Conservation (phyloP, 257 asterid species). For the Penstemon eatonii region DNA sequence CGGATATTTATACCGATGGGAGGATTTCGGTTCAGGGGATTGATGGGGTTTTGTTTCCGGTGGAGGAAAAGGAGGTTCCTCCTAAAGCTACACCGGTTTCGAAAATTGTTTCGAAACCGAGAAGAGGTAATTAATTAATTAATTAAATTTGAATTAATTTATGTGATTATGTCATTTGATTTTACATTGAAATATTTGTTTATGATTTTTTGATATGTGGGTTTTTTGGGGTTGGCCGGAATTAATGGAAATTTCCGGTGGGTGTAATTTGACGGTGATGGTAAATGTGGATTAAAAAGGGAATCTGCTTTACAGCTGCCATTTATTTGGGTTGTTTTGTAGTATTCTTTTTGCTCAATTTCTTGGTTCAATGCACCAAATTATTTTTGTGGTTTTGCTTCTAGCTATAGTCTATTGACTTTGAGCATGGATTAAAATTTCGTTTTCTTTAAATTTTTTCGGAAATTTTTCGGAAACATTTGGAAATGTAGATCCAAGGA, state of each 20-base stretch:
- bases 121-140: conserved; percentile 53
- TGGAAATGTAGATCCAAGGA: too few species aligned
- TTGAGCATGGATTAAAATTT: too few species aligned
- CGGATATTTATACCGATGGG: conserved; percentile 93
- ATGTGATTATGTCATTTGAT: neutral
- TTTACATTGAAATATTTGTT: neutral
- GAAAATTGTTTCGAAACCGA: conserved; percentile 48
- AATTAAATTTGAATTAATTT: neutral
- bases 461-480: too few species aligned
- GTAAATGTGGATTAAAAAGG: conserved; percentile 27
- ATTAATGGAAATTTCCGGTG: conserved; percentile 8
- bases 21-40: conserved; percentile 96
- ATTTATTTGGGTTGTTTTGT: conserved; percentile 25
- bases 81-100: conserved; percentile 53
- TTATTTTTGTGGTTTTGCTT: too few species aligned
- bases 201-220: neutral
- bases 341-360: conserved; percentile 15
- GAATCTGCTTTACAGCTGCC: conserved; percentile 46
- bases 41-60: conserved; percentile 74
- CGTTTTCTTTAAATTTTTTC: too few species aligned
- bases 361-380: neutral
- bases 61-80: conserved; percentile 48
- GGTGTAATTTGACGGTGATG: conserved; percentile 18
- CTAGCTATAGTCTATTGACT: too few species aligned
- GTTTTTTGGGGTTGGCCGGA: conserved; percentile 20